phyloP scores from a whole-genome alignment of 73 alveolate species.

The Paramecium sexaurelia region DNA sequence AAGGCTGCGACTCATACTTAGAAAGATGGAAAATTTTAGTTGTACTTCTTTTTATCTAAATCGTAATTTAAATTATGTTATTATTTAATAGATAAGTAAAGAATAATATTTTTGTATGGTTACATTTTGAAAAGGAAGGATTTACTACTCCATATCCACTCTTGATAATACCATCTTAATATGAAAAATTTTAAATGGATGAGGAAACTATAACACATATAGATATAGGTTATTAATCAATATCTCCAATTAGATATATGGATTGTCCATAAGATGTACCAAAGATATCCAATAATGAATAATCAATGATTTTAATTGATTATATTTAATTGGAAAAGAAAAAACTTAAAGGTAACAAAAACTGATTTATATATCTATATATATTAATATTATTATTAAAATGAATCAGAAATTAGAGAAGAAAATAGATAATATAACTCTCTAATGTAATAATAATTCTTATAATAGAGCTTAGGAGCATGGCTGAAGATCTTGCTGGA shows the following conservation, averaged over 20 bases:
- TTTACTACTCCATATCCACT: neutral
- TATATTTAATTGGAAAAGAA: neutral
- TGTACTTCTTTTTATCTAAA: slow-evolving; percentile 3
- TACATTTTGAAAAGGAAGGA: slow-evolving; percentile 6
- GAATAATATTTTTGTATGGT: neutral
- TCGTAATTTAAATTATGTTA: neutral
- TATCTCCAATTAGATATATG: neutral
- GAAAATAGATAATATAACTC: neutral
- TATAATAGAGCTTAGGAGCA: neutral
- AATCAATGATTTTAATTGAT: neutral
- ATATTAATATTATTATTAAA: neutral
- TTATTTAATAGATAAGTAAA: neutral
- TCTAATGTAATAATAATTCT: neutral
- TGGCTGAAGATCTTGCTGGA: neutral
- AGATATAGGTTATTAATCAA: neutral
- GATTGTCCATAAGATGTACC: neutral
- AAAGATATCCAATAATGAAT: neutral
- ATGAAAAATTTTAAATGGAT: neutral
- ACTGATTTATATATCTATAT: neutral
- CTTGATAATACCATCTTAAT: neutral
- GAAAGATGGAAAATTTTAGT: neutral
- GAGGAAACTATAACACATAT: neutral
- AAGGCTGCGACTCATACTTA: slow-evolving; percentile 3
- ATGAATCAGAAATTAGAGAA: neutral
- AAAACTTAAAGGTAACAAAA: neutral